Evolutionary conservation across 2,329 filamentous ascomycete species (phyloP).

Genomic region (Ophiosphaerella herpotricha): DNA sequence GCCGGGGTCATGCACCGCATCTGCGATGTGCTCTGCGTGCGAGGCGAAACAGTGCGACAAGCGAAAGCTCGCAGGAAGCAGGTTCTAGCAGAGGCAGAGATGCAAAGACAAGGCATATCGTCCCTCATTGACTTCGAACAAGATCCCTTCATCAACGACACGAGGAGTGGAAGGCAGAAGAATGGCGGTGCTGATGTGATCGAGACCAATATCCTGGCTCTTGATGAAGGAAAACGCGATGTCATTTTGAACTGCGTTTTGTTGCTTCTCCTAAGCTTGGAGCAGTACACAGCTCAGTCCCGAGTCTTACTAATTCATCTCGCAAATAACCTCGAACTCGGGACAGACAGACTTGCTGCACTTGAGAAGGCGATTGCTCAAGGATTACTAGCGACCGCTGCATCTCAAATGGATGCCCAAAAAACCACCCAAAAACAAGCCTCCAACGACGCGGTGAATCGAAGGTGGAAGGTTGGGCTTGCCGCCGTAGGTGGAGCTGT

Average conservation of each 20-base stretch:
- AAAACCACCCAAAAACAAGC: conserved; percentile 72
- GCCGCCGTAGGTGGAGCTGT: conserved; percentile 86
- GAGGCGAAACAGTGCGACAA: conserved; percentile 32
- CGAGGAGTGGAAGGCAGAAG: conserved; percentile 5
- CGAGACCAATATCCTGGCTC: conserved; percentile 39
- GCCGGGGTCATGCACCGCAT: conserved; percentile 69
- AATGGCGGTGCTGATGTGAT: conserved; percentile 38
- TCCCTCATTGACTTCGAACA: conserved; percentile 34
- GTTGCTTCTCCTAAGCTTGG: conserved; percentile 72
- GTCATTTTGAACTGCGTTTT: conserved; percentile 73
- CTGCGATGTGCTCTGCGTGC: conserved; percentile 62
- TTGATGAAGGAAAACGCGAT: conserved; percentile 57
- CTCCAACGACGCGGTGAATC: conserved; percentile 65
- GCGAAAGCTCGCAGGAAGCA: conserved; percentile 42
- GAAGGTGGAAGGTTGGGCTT: conserved; percentile 79
- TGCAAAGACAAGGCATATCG: conserved; percentile 25
- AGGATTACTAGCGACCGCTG: conserved; percentile 69
- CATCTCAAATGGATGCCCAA: conserved; percentile 72
- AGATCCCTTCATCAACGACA: conserved; percentile 24
- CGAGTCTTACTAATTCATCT: conserved; percentile 72
- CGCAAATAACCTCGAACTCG: conserved; percentile 69
- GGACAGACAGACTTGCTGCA: conserved; percentile 64
- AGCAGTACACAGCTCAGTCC: conserved; percentile 75
- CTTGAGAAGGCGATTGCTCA: conserved; percentile 77
- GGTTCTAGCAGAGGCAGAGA: conserved; percentile 20